Conservation (phyloP, 768 basidiomycete species). For the Lactarius indigo region DNA sequence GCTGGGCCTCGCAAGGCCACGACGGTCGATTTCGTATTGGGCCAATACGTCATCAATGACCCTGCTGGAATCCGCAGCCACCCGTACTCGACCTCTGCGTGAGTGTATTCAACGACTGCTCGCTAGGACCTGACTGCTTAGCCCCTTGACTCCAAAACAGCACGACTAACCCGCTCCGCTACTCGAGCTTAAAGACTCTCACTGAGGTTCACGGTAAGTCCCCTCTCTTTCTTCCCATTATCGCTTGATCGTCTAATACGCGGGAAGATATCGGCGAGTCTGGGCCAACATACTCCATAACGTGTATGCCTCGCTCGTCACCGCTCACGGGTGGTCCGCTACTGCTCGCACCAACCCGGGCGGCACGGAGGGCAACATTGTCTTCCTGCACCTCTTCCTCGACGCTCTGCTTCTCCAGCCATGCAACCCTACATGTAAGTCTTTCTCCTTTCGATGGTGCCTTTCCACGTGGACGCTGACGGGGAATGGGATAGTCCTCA, state of each 20-base stretch:
- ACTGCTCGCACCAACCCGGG: conserved; percentile 41
- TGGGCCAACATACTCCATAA: conserved; percentile 46
- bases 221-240: not conserved
- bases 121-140: too few species aligned
- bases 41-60: too few species aligned
- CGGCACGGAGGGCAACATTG: conserved; percentile 45
- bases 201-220: too few species aligned
- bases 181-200: too few species aligned
- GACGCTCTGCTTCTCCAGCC: conserved; percentile 46
- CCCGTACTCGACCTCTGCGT: too few species aligned
- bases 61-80: too few species aligned
- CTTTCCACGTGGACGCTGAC: not conserved
- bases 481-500: conserved; percentile 33
- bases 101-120: too few species aligned
- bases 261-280: conserved; percentile 52
- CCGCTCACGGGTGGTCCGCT: conserved; percentile 29
- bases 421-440: conserved; percentile 48
- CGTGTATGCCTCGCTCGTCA: conserved; percentile 34
- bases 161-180: too few species aligned
- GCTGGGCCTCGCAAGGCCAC: conserved; percentile 39
- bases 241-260: not conserved
- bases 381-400: conserved; percentile 51
- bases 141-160: too few species aligned
- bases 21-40: conserved; percentile 35
- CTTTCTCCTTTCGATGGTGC: not conserved